phyloP scores from a whole-genome alignment of 78 protist genomes.

The Speleostelium caveatum region DNA sequence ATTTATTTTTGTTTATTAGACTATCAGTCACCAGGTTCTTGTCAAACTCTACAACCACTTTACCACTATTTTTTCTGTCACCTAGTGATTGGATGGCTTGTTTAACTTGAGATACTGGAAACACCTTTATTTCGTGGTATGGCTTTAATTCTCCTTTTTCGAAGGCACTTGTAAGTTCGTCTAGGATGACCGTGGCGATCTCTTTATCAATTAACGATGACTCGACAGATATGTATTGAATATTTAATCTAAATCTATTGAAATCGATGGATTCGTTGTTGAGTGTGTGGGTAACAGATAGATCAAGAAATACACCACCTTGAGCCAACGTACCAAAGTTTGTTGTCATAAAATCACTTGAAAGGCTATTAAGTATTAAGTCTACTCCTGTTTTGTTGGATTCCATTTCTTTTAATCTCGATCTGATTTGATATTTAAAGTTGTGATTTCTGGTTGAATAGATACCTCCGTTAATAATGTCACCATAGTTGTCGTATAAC shows the following conservation, averaged over 20 bases:
- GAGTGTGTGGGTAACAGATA: background rate
- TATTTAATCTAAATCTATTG: background rate
- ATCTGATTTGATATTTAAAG: background rate
- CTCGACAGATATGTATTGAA: background rate
- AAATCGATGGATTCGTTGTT: background rate
- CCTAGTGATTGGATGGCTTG: background rate
- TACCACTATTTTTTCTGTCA: slow-evolving; percentile 6
- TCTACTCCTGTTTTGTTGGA: background rate
- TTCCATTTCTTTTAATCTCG: background rate
- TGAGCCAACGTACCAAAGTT: background rate
- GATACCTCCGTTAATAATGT: background rate
- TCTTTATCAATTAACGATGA: background rate
- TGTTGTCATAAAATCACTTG: background rate
- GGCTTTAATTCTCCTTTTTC: background rate
- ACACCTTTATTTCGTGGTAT: background rate
- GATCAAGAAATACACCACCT: slow-evolving; percentile 3
- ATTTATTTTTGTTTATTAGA: background rate
- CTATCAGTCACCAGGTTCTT: background rate
- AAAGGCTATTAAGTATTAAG: background rate
- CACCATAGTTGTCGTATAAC: slow-evolving; percentile 15
- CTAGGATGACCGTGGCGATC: background rate
- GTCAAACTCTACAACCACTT: background rate
- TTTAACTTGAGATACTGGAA: background rate
- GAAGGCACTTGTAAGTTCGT: background rate
- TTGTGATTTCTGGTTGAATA: background rate